These are phyloP conservation scores for Coffea eugenioides DNA, from an alignment of 257 asterid species.

Conservation along the genomic window DNA sequence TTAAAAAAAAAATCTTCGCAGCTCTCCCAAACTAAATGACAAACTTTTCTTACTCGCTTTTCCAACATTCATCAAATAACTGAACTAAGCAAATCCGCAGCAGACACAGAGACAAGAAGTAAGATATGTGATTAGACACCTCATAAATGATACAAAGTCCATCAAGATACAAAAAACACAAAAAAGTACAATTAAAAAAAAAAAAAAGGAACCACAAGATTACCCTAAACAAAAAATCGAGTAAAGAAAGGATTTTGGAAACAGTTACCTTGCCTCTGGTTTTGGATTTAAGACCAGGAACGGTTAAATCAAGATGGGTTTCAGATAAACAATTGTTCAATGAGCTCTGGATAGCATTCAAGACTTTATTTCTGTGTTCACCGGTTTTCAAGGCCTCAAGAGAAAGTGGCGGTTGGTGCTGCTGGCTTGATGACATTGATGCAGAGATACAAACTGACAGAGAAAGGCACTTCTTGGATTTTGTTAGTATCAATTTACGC, in stretches of 20 bases:
- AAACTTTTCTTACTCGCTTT: not conserved
- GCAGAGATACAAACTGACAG: constrained; percentile 33
- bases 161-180: not conserved
- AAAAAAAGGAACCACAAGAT: not conserved
- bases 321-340: constrained; percentile 70
- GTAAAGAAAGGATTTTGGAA: not conserved
- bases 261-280: constrained; percentile 76
- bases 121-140: not conserved
- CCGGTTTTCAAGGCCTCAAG: constrained; percentile 33
- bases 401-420: constrained; percentile 25
- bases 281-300: constrained; percentile 72
- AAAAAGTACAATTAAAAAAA: too few species aligned
- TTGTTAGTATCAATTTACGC: constrained; percentile 13
- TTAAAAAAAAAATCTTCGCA: too few species aligned
- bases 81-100: not conserved
- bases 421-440: constrained; percentile 40
- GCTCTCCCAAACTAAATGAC: not conserved
- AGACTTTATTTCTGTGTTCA: constrained; percentile 53
- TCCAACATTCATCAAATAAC: not conserved
- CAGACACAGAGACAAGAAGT: not conserved
- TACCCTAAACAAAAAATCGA: not conserved
- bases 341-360: constrained; percentile 50
- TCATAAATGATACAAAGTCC: not conserved
- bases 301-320: constrained; percentile 66
- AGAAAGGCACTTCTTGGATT: constrained; percentile 30